phyloP scores from a whole-genome alignment of 495 filamentous ascomycete genomes.

The Aspergillus saccharolyticus region DNA sequence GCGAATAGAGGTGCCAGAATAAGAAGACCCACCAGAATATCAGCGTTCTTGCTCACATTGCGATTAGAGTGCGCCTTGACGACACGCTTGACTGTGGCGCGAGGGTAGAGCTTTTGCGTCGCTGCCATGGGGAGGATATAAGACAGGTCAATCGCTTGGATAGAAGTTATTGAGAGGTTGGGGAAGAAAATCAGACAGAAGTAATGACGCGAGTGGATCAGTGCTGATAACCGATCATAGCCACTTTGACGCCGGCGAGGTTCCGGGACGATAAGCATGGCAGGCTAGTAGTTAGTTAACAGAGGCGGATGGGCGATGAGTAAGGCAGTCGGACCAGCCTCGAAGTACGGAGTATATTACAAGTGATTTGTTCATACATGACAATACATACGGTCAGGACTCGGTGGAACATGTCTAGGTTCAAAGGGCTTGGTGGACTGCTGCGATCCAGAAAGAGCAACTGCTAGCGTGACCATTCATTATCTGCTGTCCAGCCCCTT shows the following conservation, averaged over 20 bases:
- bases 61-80: slow-evolving; percentile 83
- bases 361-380: background rate
- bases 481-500: background rate
- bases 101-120: slow-evolving; percentile 74
- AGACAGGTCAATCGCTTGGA: background rate
- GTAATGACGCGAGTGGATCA: background rate
- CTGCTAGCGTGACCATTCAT: background rate
- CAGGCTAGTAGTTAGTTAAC: too few species aligned
- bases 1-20: background rate
- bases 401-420: background rate
- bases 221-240: background rate
- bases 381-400: background rate
- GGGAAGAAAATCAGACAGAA: background rate
- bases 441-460: background rate
- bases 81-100: slow-evolving; percentile 78
- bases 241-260: background rate
- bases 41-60: slow-evolving; percentile 77
- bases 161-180: background rate
- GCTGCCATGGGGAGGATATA: slow-evolving; percentile 27
- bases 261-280: background rate
- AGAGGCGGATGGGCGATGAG: too few species aligned
- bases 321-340: background rate
- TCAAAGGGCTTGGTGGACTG: background rate
- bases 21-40: slow-evolving; percentile 63
- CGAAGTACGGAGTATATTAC: background rate